Conservation (phyloP, 108 stramenopile species). For the Skeletonema potamos region DNA sequence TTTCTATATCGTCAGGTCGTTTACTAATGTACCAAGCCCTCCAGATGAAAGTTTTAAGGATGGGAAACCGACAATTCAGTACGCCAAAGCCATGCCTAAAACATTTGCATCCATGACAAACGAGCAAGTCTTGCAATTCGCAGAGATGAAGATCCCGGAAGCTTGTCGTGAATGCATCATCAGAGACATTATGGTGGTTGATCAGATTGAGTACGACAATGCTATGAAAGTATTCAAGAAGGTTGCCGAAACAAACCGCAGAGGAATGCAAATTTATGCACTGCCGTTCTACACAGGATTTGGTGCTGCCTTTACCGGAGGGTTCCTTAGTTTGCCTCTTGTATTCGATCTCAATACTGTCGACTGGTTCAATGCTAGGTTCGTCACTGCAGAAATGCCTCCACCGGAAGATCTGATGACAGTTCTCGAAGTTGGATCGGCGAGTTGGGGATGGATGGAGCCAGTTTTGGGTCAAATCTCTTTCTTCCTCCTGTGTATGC, state of each 20-base stretch:
- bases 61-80: conserved; percentile 36
- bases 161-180: conserved; percentile 42
- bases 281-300: conserved; percentile 81
- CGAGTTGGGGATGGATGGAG: conserved; percentile 90
- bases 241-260: conserved; percentile 47
- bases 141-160: conserved; percentile 23
- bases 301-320: conserved; percentile 45
- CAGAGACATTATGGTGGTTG: conserved; percentile 37
- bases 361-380: conserved; percentile 78
- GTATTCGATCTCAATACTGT: conserved; percentile 72
- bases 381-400: conserved; percentile 85
- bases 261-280: conserved; percentile 50
- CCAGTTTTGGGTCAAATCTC: conserved; percentile 79
- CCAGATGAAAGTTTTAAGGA: conserved; percentile 18
- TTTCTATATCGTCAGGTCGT: not conserved
- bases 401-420: conserved; percentile 80
- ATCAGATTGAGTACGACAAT: conserved; percentile 45
- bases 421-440: conserved; percentile 72
- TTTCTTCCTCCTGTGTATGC: conserved; percentile 81
- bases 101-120: conserved; percentile 39
- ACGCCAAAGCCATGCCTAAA: conserved; percentile 24
- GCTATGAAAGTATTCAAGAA: conserved; percentile 48
- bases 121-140: conserved; percentile 34
- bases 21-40: not conserved
- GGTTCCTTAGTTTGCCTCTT: conserved; percentile 63